phyloP scores from a whole-genome alignment of 2,329 filamentous ascomycete genomes.

The Aspergillus neotritici region DNA sequence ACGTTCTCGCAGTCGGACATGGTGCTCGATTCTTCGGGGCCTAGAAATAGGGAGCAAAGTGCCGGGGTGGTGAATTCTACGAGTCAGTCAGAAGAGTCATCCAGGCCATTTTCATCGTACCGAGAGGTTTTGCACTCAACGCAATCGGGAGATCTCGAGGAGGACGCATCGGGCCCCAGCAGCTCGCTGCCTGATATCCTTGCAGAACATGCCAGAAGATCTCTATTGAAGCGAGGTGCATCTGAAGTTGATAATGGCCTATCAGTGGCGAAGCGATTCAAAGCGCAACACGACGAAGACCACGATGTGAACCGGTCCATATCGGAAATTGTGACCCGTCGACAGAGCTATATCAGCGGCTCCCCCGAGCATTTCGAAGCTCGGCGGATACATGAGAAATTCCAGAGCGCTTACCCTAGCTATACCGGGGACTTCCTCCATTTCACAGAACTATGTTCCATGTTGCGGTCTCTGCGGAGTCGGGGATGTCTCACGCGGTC shows the following conservation, averaged over 20 bases:
- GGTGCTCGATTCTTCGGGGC: slow-evolving; percentile 22
- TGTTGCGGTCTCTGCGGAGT: slow-evolving; percentile 28
- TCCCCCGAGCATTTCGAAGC: slow-evolving; percentile 18
- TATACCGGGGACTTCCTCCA: slow-evolving; percentile 36
- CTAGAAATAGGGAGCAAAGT: slow-evolving; percentile 13
- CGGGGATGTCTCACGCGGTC: slow-evolving; percentile 29
- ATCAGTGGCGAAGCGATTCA: slow-evolving; percentile 13
- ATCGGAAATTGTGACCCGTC: slow-evolving; percentile 15
- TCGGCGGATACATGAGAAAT: slow-evolving; percentile 31
- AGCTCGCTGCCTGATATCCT: slow-evolving; percentile 3
- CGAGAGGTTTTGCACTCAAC: slow-evolving; percentile 14
- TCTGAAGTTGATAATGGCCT: slow-evolving; percentile 8
- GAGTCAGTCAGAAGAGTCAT: slow-evolving; percentile 9
- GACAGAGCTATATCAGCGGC: slow-evolving; percentile 18
- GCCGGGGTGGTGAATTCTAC: slow-evolving; percentile 6
- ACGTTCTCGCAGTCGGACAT: slow-evolving; percentile 15
- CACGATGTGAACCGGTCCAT: slow-evolving; percentile 1
- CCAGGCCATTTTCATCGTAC: slow-evolving; percentile 17
- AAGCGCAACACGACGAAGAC: neutral
- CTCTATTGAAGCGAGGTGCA: slow-evolving; percentile 11
- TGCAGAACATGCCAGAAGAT: slow-evolving; percentile 2
- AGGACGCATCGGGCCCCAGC: neutral
- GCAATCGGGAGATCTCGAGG: slow-evolving; percentile 5
- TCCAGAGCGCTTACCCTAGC: slow-evolving; percentile 34
- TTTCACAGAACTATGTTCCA: slow-evolving; percentile 36